Evolutionary conservation across 257 asterid genomes (phyloP).

Genomic region (Jacaranda copaia): DNA sequence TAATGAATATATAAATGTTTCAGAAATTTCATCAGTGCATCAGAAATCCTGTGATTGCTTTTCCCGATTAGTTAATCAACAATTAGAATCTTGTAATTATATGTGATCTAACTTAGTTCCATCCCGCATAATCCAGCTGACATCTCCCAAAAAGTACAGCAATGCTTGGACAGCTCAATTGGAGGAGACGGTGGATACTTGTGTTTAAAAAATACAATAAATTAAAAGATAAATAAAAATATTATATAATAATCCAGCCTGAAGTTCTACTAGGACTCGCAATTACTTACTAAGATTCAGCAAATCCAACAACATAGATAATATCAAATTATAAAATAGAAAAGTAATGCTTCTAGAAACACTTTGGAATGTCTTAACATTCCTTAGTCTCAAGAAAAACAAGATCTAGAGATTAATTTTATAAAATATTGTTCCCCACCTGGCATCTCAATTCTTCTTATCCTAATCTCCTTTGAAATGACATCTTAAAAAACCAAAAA

Average conservation of each 20-base stretch:
- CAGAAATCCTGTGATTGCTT: too few species aligned
- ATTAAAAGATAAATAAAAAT: constrained; percentile 18
- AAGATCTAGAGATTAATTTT: constrained; percentile 42
- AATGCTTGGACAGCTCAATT: constrained; percentile 22
- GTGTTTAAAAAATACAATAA: constrained; percentile 21
- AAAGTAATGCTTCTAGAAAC: constrained; percentile 52
- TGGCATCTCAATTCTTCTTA: constrained; percentile 42
- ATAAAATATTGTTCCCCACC: constrained; percentile 22
- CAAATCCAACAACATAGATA: constrained; percentile 51
- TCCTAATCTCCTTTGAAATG: constrained; percentile 48
- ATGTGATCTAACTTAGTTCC: not conserved
- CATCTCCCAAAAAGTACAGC: constrained; percentile 21
- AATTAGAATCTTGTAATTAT: not conserved
- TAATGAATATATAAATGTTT: too few species aligned
- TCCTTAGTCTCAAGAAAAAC: constrained; percentile 41
- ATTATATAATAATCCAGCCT: constrained; percentile 33
- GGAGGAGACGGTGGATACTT: constrained; percentile 49
- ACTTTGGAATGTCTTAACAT: constrained; percentile 43
- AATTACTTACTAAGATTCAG: constrained; percentile 49
- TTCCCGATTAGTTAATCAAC: not conserved
- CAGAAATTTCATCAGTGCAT: too few species aligned
- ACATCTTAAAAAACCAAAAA: not conserved
- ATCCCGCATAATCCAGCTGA: not conserved
- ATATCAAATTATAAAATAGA: constrained; percentile 33
- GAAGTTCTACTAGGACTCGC: constrained; percentile 40